Conservation (phyloP, 2,329 filamentous ascomycete genomes). For the Cucurbitaria berberidis region DNA sequence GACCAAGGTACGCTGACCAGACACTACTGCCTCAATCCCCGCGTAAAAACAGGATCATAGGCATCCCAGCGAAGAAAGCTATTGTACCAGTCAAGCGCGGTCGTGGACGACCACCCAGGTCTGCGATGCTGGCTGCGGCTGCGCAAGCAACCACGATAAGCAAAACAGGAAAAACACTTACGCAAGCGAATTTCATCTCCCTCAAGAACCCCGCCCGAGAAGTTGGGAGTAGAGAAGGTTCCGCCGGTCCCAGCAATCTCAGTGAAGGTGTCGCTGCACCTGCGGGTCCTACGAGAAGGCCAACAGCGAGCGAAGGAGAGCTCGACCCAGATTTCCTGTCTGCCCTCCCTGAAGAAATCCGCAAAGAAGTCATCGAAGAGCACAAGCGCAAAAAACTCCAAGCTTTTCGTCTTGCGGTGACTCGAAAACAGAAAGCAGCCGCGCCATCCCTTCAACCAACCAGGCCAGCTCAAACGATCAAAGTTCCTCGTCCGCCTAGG, state of each 20-base stretch:
- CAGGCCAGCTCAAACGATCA: conserved; percentile 19
- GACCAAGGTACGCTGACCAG: conserved; percentile 45
- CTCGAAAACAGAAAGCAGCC: conserved; percentile 29
- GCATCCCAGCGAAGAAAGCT: conserved; percentile 58
- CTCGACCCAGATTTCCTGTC: conserved; percentile 71
- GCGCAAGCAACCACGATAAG: conserved; percentile 55
- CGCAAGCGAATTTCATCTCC: conserved; percentile 75
- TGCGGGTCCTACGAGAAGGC: conserved; percentile 20
- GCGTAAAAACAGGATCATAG: conserved; percentile 61
- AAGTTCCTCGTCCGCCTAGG: conserved; percentile 58
- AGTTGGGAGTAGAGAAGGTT: conserved; percentile 15
- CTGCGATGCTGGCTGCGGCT: conserved; percentile 53
- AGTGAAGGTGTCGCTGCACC: conserved; percentile 36
- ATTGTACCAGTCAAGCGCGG: conserved; percentile 70
- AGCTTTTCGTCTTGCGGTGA: conserved; percentile 35
- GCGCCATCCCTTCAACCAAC: conserved; percentile 25
- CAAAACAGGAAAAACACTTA: conserved; percentile 53
- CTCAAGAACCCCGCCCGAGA: conserved; percentile 37
- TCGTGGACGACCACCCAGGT: conserved; percentile 55
- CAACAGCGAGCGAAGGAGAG: conserved; percentile 18
- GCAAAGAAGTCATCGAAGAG: conserved; percentile 74
- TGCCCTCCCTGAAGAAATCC: conserved; percentile 75
- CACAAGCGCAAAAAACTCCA: conserved; percentile 56
- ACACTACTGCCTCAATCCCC: conserved; percentile 48
- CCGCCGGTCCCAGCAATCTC: conserved; percentile 21